Conservation (phyloP, 75 land plant genomes). For the Azolla pinnata region DNA sequence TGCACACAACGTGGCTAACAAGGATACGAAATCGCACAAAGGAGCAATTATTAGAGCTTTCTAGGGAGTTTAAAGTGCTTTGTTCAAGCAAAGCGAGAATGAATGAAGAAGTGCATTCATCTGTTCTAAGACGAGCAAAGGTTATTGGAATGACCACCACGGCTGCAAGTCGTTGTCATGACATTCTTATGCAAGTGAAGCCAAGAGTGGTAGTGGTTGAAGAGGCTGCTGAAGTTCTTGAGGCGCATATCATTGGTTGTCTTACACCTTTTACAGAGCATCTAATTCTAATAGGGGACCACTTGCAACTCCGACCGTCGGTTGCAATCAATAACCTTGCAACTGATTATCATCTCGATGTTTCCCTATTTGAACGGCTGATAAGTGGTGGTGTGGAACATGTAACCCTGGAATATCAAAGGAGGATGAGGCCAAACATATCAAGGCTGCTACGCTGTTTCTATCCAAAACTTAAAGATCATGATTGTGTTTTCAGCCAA, state of each 20-base stretch:
- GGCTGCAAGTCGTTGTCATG: constrained; percentile 26
- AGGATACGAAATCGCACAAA: constrained; percentile 3
- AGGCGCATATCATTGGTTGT: constrained; percentile 21
- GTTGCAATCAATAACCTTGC: constrained; percentile 19
- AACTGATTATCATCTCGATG: constrained; percentile 15
- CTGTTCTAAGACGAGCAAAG: constrained; percentile 12
- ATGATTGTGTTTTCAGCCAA: constrained; percentile 9
- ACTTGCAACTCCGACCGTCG: constrained; percentile 27
- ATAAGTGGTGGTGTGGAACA: constrained; percentile 18
- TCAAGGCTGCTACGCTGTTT: constrained; percentile 11
- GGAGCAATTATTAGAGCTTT: constrained; percentile 7
- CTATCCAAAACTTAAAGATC: constrained; percentile 21
- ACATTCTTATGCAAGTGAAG: constrained; percentile 12
- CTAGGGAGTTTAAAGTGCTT: constrained; percentile 9
- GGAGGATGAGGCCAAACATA: constrained; percentile 25
- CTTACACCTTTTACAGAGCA: constrained; percentile 21
- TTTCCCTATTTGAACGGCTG: constrained; percentile 27
- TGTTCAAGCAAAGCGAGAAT: neutral
- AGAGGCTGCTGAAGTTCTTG: constrained; percentile 28
- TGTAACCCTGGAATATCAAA: constrained; percentile 15
- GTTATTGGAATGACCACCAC: constrained; percentile 33
- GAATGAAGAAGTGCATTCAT: constrained; percentile 15
- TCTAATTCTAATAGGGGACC: constrained; percentile 29
- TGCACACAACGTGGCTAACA: constrained; percentile 16
- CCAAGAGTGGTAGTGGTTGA: constrained; percentile 24